Conservation (phyloP, 2,329 filamentous ascomycete species). For the Septoria linicola region DNA sequence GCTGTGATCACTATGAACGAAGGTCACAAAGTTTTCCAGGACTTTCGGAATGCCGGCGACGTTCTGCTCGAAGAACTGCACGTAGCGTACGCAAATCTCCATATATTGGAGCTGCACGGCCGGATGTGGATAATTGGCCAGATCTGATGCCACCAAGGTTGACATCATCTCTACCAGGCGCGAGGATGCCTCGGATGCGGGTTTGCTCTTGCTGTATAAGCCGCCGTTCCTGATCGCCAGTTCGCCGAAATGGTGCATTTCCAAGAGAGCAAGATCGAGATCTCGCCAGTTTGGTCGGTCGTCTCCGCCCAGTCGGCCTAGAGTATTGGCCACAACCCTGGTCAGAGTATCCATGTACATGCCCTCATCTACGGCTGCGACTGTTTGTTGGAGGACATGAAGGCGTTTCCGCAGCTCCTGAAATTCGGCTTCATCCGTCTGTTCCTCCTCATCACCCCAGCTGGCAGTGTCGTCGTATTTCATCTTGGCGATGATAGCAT, state of each 20-base stretch:
- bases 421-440: slow-evolving; percentile 96
- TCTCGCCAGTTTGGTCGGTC: slow-evolving; percentile 88
- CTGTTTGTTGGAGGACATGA: slow-evolving; percentile 86
- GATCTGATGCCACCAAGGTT: slow-evolving; percentile 89
- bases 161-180: slow-evolving; percentile 88
- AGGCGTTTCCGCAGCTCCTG: slow-evolving; percentile 88
- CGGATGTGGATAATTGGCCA: slow-evolving; percentile 82
- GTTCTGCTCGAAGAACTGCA: slow-evolving; percentile 85
- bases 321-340: slow-evolving; percentile 82
- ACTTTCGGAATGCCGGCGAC: slow-evolving; percentile 78
- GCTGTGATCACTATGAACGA: slow-evolving; percentile 84
- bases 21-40: slow-evolving; percentile 84
- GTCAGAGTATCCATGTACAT: slow-evolving; percentile 88
- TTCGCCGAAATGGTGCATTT: slow-evolving; percentile 95
- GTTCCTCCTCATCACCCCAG: slow-evolving; percentile 91
- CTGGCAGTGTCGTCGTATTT: slow-evolving; percentile 91
- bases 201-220: slow-evolving; percentile 79
- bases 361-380: slow-evolving; percentile 82
- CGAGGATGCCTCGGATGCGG: slow-evolving; percentile 74
- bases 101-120: slow-evolving; percentile 94
- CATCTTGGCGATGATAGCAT: slow-evolving; percentile 94
- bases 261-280: slow-evolving; percentile 86
- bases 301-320: slow-evolving; percentile 73
- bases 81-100: slow-evolving; percentile 96
- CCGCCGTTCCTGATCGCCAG: slow-evolving; percentile 86